Percentiles rank a stretch among this genome's conserved stretches.
Evolutionary conservation across 495 filamentous ascomycete genomes (phyloP).

Genomic region (Achaetomiella virescens): DNA sequence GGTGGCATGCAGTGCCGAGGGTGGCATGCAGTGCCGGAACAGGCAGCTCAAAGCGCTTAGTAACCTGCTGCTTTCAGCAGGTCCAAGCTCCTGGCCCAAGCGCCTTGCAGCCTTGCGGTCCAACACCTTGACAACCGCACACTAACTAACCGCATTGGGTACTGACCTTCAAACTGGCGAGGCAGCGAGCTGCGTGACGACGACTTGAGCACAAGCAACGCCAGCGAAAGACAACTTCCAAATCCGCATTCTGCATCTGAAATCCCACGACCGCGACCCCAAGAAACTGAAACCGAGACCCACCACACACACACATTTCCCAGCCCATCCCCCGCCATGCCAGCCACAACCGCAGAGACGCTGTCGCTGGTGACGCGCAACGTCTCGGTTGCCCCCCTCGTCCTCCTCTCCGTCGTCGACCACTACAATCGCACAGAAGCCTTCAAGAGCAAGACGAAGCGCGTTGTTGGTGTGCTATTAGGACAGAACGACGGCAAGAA

Average conservation of each 20-base stretch:
- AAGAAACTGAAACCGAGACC: not conserved
- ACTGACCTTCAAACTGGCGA: conserved; percentile 25
- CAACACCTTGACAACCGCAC: conserved; percentile 7
- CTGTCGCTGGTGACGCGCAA: conserved; percentile 85
- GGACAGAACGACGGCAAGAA: conserved; percentile 93
- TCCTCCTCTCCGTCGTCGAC: conserved; percentile 96
- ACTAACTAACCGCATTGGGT: conserved; percentile 29
- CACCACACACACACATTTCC: not conserved
- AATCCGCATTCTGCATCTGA: conserved; percentile 12
- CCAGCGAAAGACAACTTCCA: not conserved
- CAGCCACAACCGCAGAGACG: conserved; percentile 90
- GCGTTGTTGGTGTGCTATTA: conserved; percentile 90
- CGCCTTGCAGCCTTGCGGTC: conserved; percentile 11
- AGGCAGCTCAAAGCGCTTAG: conserved; percentile 13
- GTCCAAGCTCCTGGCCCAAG: conserved; percentile 6
- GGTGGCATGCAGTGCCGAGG: not conserved
- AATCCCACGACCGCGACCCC: conserved; percentile 5
- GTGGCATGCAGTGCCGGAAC: not conserved
- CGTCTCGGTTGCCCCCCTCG: conserved; percentile 95
- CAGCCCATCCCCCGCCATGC: conserved; percentile 53
- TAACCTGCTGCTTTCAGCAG: conserved; percentile 8
- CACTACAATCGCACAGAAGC: conserved; percentile 86
- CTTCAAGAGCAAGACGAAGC: conserved; percentile 76
- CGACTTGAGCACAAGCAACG: conserved; percentile 12
- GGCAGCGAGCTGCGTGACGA: conserved; percentile 34